Evolutionary conservation across 768 basidiomycete genomes (phyloP), one percentile per base, ranked within the genome.

Genomic region (Xerocomellus intermedius): DNA sequence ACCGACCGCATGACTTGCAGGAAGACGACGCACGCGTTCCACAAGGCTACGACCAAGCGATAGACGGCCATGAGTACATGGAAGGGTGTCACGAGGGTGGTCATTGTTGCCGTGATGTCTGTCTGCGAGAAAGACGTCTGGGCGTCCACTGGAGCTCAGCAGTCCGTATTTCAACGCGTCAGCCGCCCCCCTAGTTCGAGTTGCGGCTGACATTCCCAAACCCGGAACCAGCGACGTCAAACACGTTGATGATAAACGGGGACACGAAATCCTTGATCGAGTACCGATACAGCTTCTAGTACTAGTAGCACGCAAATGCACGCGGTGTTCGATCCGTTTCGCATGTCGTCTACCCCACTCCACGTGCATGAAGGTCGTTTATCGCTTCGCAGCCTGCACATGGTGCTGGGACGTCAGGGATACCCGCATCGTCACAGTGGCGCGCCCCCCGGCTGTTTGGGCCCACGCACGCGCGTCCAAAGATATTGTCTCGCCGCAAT

Each of bases 1-100:
- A 42, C 50, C 8, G 45, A 54, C n/a, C 6, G 50, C 8, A 60
- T 28, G 32, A 63, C 49, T 30, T 50, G 64, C 9, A 52, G 26
- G 42, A 67, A 12, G 5, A 52, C 63, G 22, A 30, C 0, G 10
- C 36, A 56, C 4, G 66, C 61, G 51, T 59, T 58, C 61, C 61
- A 65, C 30, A 43, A 19, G 6, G 35, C 33, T 0, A 52, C 8
- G 19, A 54, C 22, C 37, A 50, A 3, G 28, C 35, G 57, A 41
- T 48, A 62, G 19, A 50, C 30, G 19, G 53, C 39, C 14, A 51
- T 30, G 33, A 65, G 13, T 5, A 48, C 4, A 4, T 41, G 43
- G 36, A 43, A 58, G 63, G 52, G 8, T 2, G 49, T 32, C 16
- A 13, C n/a, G 26, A 60, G 8, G 38, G 42, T 17, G 28, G 47